Percentiles rank a stretch among this genome's conserved stretches.
phyloP scores from a whole-genome alignment of 257 asterid genomes.

The Solanum gandarillasii region DNA sequence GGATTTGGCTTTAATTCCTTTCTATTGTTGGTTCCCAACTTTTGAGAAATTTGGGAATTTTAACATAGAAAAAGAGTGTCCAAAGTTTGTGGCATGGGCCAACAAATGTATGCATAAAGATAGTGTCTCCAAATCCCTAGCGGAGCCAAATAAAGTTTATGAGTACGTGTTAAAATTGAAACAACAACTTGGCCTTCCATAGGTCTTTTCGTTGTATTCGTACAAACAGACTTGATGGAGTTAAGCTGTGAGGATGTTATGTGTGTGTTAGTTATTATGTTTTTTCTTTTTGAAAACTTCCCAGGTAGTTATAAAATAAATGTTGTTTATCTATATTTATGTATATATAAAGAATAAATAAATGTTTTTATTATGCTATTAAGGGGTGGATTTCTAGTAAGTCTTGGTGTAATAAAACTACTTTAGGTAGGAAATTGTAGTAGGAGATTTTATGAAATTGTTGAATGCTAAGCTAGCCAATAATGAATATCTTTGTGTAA shows the following conservation, averaged over 20 bases:
- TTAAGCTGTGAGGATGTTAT: no score
- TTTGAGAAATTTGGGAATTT: background rate
- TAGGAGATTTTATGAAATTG: background rate
- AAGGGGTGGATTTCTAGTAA: background rate
- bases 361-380: background rate
- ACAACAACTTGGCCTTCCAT: background rate
- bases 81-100: conserved; percentile 3
- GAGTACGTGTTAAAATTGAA: background rate
- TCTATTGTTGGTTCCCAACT: background rate
- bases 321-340: background rate
- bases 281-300: no score
- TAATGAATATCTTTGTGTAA: background rate
- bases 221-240: background rate
- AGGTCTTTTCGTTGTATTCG: background rate
- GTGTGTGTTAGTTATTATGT: no score
- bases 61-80: background rate
- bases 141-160: background rate
- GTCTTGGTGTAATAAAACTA: background rate
- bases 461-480: no score
- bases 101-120: background rate
- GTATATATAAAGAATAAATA: no score
- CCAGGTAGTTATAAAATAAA: no score
- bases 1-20: conserved; percentile 4
- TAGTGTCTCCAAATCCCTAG: background rate
- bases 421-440: background rate